Evolutionary conservation across 768 basidiomycete species (phyloP), one percentile per base, ranked within the genome.

Genomic region (Auriscalpium orientale): DNA sequence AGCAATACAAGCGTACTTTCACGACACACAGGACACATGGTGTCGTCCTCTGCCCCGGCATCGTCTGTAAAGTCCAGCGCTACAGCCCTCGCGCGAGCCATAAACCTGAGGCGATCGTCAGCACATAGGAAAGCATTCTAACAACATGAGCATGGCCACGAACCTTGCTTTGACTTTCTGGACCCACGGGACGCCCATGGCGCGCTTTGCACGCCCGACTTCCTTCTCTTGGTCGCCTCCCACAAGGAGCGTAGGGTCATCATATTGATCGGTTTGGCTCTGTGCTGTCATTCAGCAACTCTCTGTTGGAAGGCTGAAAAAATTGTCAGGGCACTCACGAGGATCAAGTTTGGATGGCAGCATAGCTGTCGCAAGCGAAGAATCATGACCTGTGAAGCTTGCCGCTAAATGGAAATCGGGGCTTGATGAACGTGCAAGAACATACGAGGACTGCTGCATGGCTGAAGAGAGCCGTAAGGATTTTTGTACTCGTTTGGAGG

Each of bases 331-430:
- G 28, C 28, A 28, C 78, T 35, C 51, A 85, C 84, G 43, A 87
- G 72, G 44, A 88, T 82, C 5, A 91, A 78, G 62, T 83, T 72
- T 0, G 88, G 88, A 65, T 89, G 87, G 59, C 81, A 80, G 64
- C 85, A 87, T 0, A 90, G 70, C 63, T 90, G 89, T 5, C 88
- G 77, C 43, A 92, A 71, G 7, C 89, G 83, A 36, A 91, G 74
- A 18, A 91, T 85, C 79, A 91, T 76, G 21, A 88, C 82, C 75
- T 85, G 62, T 13, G 13, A 57, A 8, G 28, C 44, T 34, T 56
- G 44, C 55, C 13, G 56, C 44, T 15, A 44, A 28, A 38, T 36
- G 57, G 67, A 34, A 43, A 43, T 43, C 13, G 15, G 40, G 6
- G 15, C 40, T 43, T 43, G 40, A 13, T 13, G 13, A 43, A 15